phyloP scores from a whole-genome alignment of 441 rosid species.

The Biscutella auriculata region DNA sequence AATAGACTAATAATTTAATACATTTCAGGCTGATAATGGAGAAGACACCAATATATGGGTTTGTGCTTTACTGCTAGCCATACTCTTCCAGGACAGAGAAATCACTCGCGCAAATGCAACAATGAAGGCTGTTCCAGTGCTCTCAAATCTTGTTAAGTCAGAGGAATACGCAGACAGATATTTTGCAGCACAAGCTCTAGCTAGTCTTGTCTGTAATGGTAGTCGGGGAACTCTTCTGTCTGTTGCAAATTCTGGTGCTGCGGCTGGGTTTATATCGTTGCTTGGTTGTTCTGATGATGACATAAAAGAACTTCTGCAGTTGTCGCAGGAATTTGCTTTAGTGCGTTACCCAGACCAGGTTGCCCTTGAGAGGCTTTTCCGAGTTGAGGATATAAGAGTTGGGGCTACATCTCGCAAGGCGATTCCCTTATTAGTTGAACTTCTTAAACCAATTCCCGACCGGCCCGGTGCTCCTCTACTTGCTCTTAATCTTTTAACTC shows the following conservation, averaged over 20 bases:
- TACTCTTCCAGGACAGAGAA: slow-evolving; percentile 96
- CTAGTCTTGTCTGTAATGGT: slow-evolving; percentile 95
- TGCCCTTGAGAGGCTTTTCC: slow-evolving; percentile 96
- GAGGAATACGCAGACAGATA: slow-evolving; percentile 83
- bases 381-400: slow-evolving; percentile 96
- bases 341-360: slow-evolving; percentile 88
- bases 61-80: slow-evolving; percentile 85
- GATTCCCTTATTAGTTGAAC: slow-evolving; percentile 92
- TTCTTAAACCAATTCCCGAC: slow-evolving; percentile 98
- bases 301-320: slow-evolving; percentile 66
- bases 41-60: slow-evolving; percentile 96
- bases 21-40: slow-evolving; percentile 65
- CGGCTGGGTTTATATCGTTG: slow-evolving; percentile 84
- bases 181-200: slow-evolving; percentile 94
- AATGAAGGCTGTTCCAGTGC: slow-evolving; percentile 83
- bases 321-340: slow-evolving; percentile 79
- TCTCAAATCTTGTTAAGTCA: slow-evolving; percentile 84
- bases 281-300: slow-evolving; percentile 97
- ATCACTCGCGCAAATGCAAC: slow-evolving; percentile 83
- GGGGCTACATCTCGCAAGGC: slow-evolving; percentile 99
- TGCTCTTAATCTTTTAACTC: slow-evolving; percentile 81
- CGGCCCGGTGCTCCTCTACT: slow-evolving; percentile 99
- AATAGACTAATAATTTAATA: not conserved
- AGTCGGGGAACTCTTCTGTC: slow-evolving; percentile 96
- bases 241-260: slow-evolving; percentile 97